phyloP scores from a whole-genome alignment of 257 asterid genomes.

The Solanum phureja region DNA sequence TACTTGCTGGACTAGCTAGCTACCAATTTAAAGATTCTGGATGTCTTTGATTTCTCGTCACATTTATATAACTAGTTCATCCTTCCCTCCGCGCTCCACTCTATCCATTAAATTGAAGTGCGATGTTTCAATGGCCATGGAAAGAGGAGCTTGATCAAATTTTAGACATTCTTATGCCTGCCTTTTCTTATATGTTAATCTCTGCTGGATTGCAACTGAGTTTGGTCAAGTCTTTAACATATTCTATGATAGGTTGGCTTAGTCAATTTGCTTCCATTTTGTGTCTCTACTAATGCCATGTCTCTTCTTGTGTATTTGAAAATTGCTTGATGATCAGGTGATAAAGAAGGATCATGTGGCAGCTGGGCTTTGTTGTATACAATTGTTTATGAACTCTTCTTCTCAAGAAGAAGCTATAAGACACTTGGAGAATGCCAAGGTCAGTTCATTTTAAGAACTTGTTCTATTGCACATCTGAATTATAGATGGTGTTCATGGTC shows the following conservation, averaged over 20 bases:
- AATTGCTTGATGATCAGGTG: conserved; percentile 46
- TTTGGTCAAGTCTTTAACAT: background rate
- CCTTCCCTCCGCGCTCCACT: background rate
- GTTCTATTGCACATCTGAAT: background rate
- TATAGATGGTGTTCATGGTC: background rate
- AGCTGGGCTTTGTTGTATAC: conserved; percentile 95
- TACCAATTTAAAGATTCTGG: background rate
- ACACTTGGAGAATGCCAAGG: conserved; percentile 93
- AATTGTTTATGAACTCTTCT: conserved; percentile 87
- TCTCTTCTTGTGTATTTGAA: conserved; percentile 2
- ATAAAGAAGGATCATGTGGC: conserved; percentile 89
- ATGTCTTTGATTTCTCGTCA: background rate
- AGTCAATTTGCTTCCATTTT: background rate
- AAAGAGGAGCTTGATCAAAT: too few relatives aligned
- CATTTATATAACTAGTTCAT: background rate
- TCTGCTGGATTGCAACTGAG: background rate
- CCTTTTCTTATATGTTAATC: background rate
- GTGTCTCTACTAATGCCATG: background rate
- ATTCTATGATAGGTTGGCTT: background rate
- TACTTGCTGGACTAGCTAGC: background rate
- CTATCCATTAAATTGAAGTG: background rate
- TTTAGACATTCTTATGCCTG: background rate
- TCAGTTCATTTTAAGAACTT: conserved; percentile 9
- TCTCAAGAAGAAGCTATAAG: conserved; percentile 81
- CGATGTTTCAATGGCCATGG: too few relatives aligned